A percentile compares a stretch with the other conserved stretches of the same genome.
Evolutionary conservation across 257 asterid species (phyloP).

Genomic region (Plantago elongata): DNA sequence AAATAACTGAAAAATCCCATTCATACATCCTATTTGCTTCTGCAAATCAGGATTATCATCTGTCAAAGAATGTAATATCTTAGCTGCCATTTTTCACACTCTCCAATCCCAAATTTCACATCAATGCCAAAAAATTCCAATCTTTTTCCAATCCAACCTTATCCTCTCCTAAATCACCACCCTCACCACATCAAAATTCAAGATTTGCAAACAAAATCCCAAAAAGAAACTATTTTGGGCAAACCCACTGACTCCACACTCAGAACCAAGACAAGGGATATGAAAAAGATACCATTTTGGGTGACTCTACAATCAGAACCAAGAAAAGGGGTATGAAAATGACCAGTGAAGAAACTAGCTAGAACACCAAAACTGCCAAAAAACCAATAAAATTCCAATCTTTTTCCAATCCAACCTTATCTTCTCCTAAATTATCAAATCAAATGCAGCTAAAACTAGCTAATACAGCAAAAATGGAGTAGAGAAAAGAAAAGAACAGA

Average conservation of each 20-base stretch:
- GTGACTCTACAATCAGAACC: conserved; percentile 9
- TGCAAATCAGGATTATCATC: conserved; percentile 81
- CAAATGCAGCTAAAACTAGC: no score
- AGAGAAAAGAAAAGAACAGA: background rate
- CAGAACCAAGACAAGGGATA: background rate
- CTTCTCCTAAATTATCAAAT: no score
- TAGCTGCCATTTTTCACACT: conserved; percentile 66
- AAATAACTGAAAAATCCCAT: conserved; percentile 76
- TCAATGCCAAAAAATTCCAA: background rate
- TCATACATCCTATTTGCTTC: conserved; percentile 93
- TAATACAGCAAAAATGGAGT: background rate
- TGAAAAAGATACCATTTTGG: conserved; percentile 13
- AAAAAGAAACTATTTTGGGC: conserved; percentile 14
- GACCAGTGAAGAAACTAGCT: background rate
- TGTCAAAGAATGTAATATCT: conserved; percentile 69
- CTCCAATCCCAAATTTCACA: background rate
- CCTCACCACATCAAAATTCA: background rate
- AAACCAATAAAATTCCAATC: no score
- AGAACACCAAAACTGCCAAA: background rate
- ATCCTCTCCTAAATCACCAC: conserved; percentile 1
- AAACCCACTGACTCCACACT: conserved; percentile 21
- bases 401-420: no score
- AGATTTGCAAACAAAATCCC: conserved; percentile 21
- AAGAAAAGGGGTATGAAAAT: background rate
- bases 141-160: conserved; percentile 6